phyloP scores from a whole-genome alignment of 2,329 filamentous ascomycete genomes.

The Orbilia quercus region DNA sequence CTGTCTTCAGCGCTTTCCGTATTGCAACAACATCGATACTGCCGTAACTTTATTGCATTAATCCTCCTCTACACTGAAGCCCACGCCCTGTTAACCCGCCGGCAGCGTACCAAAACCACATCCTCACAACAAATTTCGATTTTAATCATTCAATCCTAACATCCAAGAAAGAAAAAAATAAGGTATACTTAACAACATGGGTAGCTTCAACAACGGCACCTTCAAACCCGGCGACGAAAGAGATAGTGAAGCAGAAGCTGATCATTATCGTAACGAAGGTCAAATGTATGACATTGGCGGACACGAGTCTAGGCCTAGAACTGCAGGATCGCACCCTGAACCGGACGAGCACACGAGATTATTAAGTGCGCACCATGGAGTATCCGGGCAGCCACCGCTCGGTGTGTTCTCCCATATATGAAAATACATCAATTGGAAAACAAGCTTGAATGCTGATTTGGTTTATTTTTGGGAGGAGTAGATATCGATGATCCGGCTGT shows the following conservation, averaged over 20 bases:
- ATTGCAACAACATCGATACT: no score
- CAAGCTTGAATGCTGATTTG: neutral
- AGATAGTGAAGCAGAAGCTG: slow-evolving; percentile 14
- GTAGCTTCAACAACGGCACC: slow-evolving; percentile 18
- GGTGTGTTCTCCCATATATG: slow-evolving; percentile 20
- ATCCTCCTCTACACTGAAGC: neutral
- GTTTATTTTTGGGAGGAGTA: neutral
- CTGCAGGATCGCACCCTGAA: slow-evolving; percentile 12
- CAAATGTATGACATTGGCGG: neutral
- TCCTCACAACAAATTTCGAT: no score
- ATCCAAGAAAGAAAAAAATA: no score
- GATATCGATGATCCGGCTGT: slow-evolving; percentile 65
- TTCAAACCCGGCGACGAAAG: slow-evolving; percentile 1
- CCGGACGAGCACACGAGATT: slow-evolving; percentile 45
- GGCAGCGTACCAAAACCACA: neutral
- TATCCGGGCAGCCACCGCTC: slow-evolving; percentile 48
- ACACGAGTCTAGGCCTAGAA: slow-evolving; percentile 1
- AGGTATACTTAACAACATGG: no score
- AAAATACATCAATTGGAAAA: neutral
- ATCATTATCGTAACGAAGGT: neutral
- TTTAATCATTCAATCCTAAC: no score
- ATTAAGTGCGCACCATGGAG: slow-evolving; percentile 28
- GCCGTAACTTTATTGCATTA: no score
- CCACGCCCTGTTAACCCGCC: neutral
- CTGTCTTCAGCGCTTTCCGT: no score